Evolutionary conservation across 768 basidiomycete species (phyloP).

Genomic region (Suillus americanus): DNA sequence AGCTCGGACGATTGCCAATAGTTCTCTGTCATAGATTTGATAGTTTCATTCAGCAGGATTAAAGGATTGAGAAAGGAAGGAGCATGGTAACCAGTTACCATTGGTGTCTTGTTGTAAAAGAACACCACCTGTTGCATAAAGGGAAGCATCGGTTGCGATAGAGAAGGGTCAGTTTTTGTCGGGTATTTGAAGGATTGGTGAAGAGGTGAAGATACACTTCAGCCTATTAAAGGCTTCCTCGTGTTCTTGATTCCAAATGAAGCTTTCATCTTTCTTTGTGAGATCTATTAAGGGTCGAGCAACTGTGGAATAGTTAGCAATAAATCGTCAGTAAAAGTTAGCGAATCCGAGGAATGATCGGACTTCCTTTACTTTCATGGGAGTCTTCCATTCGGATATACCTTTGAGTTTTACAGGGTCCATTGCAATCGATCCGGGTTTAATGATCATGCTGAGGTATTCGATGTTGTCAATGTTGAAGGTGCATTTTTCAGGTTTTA

Average conservation of each 20-base stretch:
- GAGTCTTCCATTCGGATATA: neutral
- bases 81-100: neutral
- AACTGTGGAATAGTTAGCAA: constrained; percentile 25
- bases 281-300: constrained; percentile 25
- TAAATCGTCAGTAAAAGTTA: constrained; percentile 33
- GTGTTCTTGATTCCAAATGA: constrained; percentile 22
- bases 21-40: constrained; percentile 39
- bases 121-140: neutral
- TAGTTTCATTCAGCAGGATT: constrained; percentile 43
- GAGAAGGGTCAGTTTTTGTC: constrained; percentile 10
- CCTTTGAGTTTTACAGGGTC: neutral
- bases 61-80: neutral
- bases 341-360: constrained; percentile 26
- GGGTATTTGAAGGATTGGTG: neutral
- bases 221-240: constrained; percentile 27
- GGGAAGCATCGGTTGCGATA: constrained; percentile 1
- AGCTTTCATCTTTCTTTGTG: constrained; percentile 22
- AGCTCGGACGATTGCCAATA: neutral
- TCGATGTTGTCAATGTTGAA: neutral
- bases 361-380: neutral
- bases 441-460: neutral
- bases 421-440: neutral
- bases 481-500: constrained; percentile 12
- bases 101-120: neutral
- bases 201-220: constrained; percentile 22